Evolutionary conservation across 192 early-diverging fungal species (phyloP).

Genomic region (Backusella macrospora): DNA sequence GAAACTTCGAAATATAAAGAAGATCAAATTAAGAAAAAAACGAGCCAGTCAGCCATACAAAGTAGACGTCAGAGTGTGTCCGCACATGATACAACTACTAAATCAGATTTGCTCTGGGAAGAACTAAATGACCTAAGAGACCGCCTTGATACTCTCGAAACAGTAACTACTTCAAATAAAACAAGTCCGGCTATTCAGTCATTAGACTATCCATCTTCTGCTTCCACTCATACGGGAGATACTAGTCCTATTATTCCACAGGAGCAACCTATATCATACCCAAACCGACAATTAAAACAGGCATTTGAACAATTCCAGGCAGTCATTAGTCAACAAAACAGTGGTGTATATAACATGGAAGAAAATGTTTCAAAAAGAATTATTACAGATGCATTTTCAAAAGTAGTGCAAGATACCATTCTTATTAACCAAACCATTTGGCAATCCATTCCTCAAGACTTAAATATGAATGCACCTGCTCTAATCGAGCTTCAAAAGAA

Average conservation of each 20-base stretch:
- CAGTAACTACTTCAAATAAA: not conserved
- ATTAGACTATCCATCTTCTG: not conserved
- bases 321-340: not conserved
- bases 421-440: not conserved
- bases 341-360: constrained; percentile 1
- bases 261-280: not conserved
- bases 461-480: constrained; percentile 7
- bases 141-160: constrained; percentile 12
- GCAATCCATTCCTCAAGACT: not conserved
- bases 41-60: constrained; percentile 7
- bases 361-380: not conserved
- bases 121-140: constrained; percentile 4
- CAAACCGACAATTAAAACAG: constrained; percentile 6
- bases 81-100: constrained; percentile 7
- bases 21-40: constrained; percentile 16
- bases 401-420: not conserved
- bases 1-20: constrained; percentile 7
- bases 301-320: not conserved
- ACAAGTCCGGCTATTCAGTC: not conserved
- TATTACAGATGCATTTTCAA: not conserved
- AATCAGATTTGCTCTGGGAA: constrained; percentile 1
- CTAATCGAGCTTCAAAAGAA: not conserved
- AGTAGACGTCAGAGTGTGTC: constrained; percentile 9
- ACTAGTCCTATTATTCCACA: not conserved
- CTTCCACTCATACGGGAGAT: not conserved